Evolutionary conservation across 2,329 filamentous ascomycete species (phyloP), one percentile per base, ranked within the genome.

Genomic region (Neonectria punicea): DNA sequence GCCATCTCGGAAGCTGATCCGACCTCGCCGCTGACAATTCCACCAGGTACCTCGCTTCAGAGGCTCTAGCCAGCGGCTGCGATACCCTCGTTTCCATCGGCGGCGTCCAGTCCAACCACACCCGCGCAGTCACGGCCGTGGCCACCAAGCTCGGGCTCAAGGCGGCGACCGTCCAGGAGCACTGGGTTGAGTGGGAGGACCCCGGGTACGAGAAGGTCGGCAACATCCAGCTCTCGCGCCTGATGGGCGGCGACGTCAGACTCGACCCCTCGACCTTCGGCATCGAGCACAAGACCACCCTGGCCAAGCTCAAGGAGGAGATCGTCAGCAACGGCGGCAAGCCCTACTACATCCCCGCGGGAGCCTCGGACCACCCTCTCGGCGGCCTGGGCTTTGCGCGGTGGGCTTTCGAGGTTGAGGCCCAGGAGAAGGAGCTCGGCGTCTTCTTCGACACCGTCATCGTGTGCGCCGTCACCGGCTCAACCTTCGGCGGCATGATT

Each of bases 341-440:
- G 75, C 89, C 90, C 0, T 93, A 92, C 74, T 91, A 90, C 73
- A 92, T 93, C 68, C 91, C 91, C 4, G 90, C 90, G 0, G 90
- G 90, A 0, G 90, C 90, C 1, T 90, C 87, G 0, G 90, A 92
- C 75, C 90, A 93, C 74, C 88, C 89, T 0, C 82, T 92, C 0
- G 90, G 91, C 3, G 91, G 90, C 0, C 76, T 93, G 16, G 90
- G 91, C 0, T 93, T 92, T 71, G 90, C 90, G 8, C 82, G 89
- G 2, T 93, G 90, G 87, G 90, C 90, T 1, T 88, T 91, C 39
- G 90, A 93, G 77, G 87, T 93, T 0, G 82, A 82, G 51, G 80
- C 83, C 66, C 90, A 93, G 77, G 90, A 93, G 78, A 79, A 80
- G 66, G 81, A 85, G 67, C 68, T 87, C 28, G 89, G 87, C 0